Percentiles rank a stretch among this genome's conserved stretches.
Evolutionary conservation across 495 filamentous ascomycete genomes (phyloP).

Genomic region (Penicillium alfredii): DNA sequence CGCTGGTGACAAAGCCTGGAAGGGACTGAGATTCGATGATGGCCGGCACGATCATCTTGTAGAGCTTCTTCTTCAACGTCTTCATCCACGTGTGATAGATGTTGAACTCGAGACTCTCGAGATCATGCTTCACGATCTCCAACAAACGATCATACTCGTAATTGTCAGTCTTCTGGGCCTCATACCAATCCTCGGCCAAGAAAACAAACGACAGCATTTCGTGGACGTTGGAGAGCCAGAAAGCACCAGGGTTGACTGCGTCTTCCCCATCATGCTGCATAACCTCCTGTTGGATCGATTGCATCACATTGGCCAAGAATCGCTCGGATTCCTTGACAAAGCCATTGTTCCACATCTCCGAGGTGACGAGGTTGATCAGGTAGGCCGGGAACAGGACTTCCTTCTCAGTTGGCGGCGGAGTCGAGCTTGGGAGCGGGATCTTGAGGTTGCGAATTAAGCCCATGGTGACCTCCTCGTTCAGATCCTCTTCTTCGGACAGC

Average conservation of each 20-base stretch:
- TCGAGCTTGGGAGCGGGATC: conserved; percentile 79
- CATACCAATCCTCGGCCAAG: conserved; percentile 98
- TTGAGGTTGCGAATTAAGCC: conserved; percentile 94
- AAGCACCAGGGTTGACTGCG: conserved; percentile 92
- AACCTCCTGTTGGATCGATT: conserved; percentile 97
- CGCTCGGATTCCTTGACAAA: conserved; percentile 99
- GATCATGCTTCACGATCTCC: conserved; percentile 98
- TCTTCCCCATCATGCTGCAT: conserved; percentile 98
- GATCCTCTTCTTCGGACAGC: conserved; percentile 86
- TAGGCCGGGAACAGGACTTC: conserved; percentile 98
- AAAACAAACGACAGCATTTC: conserved; percentile 99
- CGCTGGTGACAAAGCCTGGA: conserved; percentile 96
- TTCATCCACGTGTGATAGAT: conserved; percentile 99
- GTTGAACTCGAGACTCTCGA: conserved; percentile 98
- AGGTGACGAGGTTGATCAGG: conserved; percentile 97
- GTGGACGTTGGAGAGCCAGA: conserved; percentile 99
- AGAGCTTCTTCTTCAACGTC: conserved; percentile 95
- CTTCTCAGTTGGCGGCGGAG: conserved; percentile 88
- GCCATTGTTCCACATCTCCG: conserved; percentile 99
- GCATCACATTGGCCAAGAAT: conserved; percentile 99
- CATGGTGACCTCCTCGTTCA: conserved; percentile 95
- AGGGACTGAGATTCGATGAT: conserved; percentile 99
- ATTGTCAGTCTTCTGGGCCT: conserved; percentile 97
- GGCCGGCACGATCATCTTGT: conserved; percentile 98
- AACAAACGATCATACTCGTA: conserved; percentile 97